A percentile compares a stretch with the other conserved stretches of the same genome.
phyloP scores from a whole-genome alignment of 1,284 basidiomycete genomes.

The Coniferiporia sulphurascens region DNA sequence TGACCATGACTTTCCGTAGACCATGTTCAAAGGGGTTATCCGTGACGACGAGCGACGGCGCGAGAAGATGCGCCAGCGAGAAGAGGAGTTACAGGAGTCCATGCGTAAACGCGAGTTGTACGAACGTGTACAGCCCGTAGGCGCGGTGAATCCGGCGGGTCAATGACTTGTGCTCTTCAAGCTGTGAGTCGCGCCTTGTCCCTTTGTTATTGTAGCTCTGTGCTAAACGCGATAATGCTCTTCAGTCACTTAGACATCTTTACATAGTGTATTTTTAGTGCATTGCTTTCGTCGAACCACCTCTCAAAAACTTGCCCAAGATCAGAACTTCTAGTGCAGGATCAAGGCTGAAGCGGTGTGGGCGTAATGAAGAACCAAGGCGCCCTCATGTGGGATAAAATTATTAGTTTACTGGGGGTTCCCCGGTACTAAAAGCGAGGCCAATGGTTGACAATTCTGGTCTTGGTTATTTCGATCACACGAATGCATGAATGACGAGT shows the following conservation, averaged over 20 bases:
- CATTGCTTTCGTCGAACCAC: too few relatives aligned
- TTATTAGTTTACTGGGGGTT: too few relatives aligned
- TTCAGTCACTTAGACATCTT: background rate
- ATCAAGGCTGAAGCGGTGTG: too few relatives aligned
- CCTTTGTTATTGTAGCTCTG: background rate
- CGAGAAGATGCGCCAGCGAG: slow-evolving; percentile 66
- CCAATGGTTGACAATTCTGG: too few relatives aligned
- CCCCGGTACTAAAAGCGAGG: too few relatives aligned
- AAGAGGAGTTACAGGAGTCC: slow-evolving; percentile 63
- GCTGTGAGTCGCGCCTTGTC: background rate
- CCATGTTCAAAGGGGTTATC: slow-evolving; percentile 87
- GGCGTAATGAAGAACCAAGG: too few relatives aligned
- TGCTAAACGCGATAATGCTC: background rate
- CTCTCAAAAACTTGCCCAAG: too few relatives aligned
- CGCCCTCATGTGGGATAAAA: too few relatives aligned
- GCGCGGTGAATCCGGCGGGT: background rate
- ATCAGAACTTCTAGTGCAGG: too few relatives aligned
- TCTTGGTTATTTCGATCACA: too few relatives aligned
- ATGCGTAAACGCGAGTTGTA: slow-evolving; percentile 60
- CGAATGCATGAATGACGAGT: too few relatives aligned
- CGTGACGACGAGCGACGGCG: slow-evolving; percentile 79
- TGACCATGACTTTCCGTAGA: slow-evolving; percentile 40
- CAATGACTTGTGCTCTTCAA: background rate
- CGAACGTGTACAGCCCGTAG: slow-evolving; percentile 58
- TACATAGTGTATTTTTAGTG: too few relatives aligned